Evolutionary conservation across 208 protist genomes (phyloP), one percentile per base, ranked within the genome.

Genomic region (Leishmania tarentolae): DNA sequence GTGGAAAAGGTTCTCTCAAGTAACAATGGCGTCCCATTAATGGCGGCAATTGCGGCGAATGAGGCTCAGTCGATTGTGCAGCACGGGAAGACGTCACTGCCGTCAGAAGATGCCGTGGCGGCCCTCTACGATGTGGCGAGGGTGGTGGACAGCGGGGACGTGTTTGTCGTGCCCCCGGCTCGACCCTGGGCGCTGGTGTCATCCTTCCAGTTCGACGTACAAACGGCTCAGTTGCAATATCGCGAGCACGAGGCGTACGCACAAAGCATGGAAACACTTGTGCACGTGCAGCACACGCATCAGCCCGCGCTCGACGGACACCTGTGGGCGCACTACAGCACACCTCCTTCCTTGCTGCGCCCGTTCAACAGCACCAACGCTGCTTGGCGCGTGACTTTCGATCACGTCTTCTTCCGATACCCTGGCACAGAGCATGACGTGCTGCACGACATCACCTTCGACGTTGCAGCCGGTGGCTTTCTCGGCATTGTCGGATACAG

Each of bases 401-500:
- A 85, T 24, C 70, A 90, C 63, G 93, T 96, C 15, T 92, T 50
- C 72, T 95, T 95, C 76, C 88, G 88, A 71, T 95, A 96, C 76
- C 90, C 89, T 5, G 86, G 85, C 28, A 65, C 69, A 11, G 37
- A 61, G 56, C 19, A 31, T 0, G 92, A 87, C 78, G 88, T 88
- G 40, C 76, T 96, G 42, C 73, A 78, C 6, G 83, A 88, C 40
- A 86, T 96, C 42, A 89, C 84, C 35, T 96, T 96, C 79, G 77
- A 74, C 40, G 56, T 95, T 24, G 42, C 68, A 3, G 76, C 87
- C 0, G 91, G 93, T 7, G 71, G 75, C 61, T 90, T 90, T 63
- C 80, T 93, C 31, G 93, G 91, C 5, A 89, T 96, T 76, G 78
- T 93, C 46, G 93, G 93, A 46, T 93, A 81, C 78, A 96, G 93